Conservation (phyloP, 345 rosid genomes). For the Raphanus raphanistrum region DNA sequence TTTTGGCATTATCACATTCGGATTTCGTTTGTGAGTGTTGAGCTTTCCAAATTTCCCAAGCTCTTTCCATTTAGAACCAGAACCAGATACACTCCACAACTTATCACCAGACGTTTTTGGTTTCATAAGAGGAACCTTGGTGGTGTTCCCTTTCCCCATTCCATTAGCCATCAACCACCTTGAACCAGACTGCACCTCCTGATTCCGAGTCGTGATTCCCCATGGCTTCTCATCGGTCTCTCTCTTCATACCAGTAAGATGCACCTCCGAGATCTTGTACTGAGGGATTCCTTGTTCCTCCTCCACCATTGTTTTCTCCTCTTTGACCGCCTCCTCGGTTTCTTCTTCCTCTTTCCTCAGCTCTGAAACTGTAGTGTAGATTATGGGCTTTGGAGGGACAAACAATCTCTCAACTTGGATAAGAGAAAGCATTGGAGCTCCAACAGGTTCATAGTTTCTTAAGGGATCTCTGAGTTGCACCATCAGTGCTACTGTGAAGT, state of each 20-base stretch:
- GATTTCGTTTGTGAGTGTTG: conserved; percentile 55
- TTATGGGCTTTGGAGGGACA: conserved; percentile 80
- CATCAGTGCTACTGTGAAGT: conserved; percentile 88
- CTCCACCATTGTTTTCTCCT: conserved; percentile 43
- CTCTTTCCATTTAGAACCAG: conserved; percentile 67
- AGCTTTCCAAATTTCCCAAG: conserved; percentile 45
- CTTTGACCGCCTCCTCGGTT: conserved; percentile 40
- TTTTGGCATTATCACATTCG: conserved; percentile 49
- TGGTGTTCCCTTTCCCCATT: conserved; percentile 86
- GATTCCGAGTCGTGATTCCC: conserved; percentile 69
- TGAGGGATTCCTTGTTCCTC: conserved; percentile 63
- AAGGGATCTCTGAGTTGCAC: conserved; percentile 86
- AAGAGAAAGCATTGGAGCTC: conserved; percentile 94
- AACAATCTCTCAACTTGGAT: conserved; percentile 94
- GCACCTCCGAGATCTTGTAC: conserved; percentile 76
- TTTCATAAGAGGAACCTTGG: conserved; percentile 51
- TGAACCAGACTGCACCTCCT: conserved; percentile 90
- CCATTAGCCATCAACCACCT: conserved; percentile 94
- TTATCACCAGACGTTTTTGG: conserved; percentile 62
- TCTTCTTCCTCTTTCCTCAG: conserved; percentile 58
- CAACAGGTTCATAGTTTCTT: conserved; percentile 85
- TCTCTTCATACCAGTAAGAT: conserved; percentile 69
- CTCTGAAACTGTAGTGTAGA: conserved; percentile 67
- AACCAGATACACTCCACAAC: conserved; percentile 86
- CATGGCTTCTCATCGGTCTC: conserved; percentile 68